These are phyloP conservation scores for Ruellia speciosa DNA, from an alignment of 305 asterid species.

Conservation along the genomic window DNA sequence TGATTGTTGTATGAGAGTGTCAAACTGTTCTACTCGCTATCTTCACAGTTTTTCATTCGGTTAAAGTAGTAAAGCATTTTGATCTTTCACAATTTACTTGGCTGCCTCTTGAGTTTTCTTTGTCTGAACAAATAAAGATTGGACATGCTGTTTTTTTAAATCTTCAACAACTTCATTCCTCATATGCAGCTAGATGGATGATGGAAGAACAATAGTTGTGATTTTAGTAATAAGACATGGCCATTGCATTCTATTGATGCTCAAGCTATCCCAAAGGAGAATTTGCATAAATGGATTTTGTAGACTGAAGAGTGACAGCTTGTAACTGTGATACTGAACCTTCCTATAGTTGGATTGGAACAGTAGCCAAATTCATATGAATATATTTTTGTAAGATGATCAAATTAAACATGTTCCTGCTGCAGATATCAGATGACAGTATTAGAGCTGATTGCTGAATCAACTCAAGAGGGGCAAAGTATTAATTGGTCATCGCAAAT, in stretches of 20 bases:
- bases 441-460: slow-evolving; percentile 69
- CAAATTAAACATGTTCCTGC: slow-evolving; percentile 18
- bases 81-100: background rate
- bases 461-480: slow-evolving; percentile 41
- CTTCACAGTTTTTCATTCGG: background rate
- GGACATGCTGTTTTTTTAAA: no score
- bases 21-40: background rate
- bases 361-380: background rate
- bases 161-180: no score
- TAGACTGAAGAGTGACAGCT: slow-evolving; percentile 7
- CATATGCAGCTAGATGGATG: no score
- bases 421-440: slow-evolving; percentile 79
- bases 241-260: slow-evolving; percentile 4
- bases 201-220: no score
- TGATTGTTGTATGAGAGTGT: background rate
- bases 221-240: background rate
- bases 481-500: slow-evolving; percentile 41
- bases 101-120: slow-evolving; percentile 3
- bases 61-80: background rate
- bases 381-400: slow-evolving; percentile 12
- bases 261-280: slow-evolving; percentile 8
- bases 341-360: slow-evolving; percentile 7
- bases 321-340: slow-evolving; percentile 13
- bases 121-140: no score
- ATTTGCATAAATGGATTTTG: slow-evolving; percentile 11